Conservation (phyloP, 2,329 filamentous ascomycete genomes). For the Plenodomus biglobosus region DNA sequence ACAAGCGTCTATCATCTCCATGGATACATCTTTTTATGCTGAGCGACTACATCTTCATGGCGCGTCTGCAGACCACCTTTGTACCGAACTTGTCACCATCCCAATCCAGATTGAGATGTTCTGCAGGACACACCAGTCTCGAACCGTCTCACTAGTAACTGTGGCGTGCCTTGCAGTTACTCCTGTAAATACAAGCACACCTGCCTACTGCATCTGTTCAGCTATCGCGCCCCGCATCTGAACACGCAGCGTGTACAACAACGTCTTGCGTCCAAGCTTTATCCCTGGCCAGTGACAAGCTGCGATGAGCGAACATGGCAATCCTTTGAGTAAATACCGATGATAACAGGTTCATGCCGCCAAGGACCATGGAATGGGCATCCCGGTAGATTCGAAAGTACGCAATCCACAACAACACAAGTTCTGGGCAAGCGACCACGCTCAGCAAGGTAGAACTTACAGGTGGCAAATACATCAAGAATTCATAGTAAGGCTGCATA, state of each 20-base stretch:
- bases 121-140: conserved; percentile 11
- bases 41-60: not conserved
- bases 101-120: conserved; percentile 1
- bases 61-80: not conserved
- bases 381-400: not conserved
- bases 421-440: not conserved
- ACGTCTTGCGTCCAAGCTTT: conserved; percentile 4
- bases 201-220: conserved; percentile 14
- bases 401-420: conserved; percentile 7
- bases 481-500: too few species aligned
- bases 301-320: conserved; percentile 5
- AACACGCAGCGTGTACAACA: conserved; percentile 28
- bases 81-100: not conserved
- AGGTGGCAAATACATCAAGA: too few species aligned
- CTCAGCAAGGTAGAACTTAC: not conserved
- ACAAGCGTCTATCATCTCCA: too few species aligned
- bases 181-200: conserved; percentile 13
- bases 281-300: not conserved
- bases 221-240: conserved; percentile 21
- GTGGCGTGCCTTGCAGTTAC: conserved; percentile 29
- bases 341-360: conserved; percentile 6
- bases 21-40: too few species aligned
- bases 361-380: conserved; percentile 29
- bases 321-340: not conserved
- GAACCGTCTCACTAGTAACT: conserved; percentile 16